These are phyloP conservation scores for Syzygium aqueum DNA, from an alignment of 345 rosid genomes.

Conservation along the genomic window DNA sequence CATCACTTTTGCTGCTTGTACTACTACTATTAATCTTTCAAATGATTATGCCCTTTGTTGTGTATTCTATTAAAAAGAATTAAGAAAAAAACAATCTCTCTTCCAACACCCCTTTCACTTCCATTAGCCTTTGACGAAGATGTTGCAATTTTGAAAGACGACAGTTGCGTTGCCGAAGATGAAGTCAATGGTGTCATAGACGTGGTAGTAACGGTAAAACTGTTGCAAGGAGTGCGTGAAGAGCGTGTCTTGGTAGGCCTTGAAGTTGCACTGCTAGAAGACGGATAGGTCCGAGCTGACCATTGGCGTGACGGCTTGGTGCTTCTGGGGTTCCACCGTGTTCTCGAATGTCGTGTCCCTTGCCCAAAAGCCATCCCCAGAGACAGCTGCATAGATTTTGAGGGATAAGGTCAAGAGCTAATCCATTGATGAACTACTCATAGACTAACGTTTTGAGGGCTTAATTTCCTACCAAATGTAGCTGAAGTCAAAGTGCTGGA, in stretches of 20 bases:
- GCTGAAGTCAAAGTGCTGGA: slow-evolving; percentile 48
- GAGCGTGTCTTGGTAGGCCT: slow-evolving; percentile 71
- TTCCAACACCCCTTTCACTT: background rate
- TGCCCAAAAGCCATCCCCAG: slow-evolving; percentile 80
- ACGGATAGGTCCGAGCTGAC: slow-evolving; percentile 48
- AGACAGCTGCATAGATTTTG: slow-evolving; percentile 28
- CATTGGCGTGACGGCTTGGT: slow-evolving; percentile 60
- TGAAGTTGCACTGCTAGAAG: slow-evolving; percentile 61
- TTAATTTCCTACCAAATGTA: slow-evolving; percentile 40
- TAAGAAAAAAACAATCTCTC: too few species aligned
- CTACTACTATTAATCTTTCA: too few species aligned
- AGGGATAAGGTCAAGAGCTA: background rate
- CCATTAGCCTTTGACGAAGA: slow-evolving; percentile 52
- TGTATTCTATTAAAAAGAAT: too few species aligned
- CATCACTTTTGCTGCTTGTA: too few species aligned
- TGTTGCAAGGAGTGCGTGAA: slow-evolving; percentile 45
- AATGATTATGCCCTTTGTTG: too few species aligned
- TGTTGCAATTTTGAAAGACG: slow-evolving; percentile 67
- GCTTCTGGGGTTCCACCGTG: slow-evolving; percentile 60
- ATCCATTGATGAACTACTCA: background rate
- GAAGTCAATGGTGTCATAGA: slow-evolving; percentile 70
- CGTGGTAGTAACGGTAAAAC: slow-evolving; percentile 65
- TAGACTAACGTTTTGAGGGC: background rate
- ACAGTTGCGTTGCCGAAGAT: slow-evolving; percentile 60
- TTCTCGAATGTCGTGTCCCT: slow-evolving; percentile 70